Evolutionary conservation across 331 rosid species (phyloP).

Genomic region (Pyrus hybrid): DNA sequence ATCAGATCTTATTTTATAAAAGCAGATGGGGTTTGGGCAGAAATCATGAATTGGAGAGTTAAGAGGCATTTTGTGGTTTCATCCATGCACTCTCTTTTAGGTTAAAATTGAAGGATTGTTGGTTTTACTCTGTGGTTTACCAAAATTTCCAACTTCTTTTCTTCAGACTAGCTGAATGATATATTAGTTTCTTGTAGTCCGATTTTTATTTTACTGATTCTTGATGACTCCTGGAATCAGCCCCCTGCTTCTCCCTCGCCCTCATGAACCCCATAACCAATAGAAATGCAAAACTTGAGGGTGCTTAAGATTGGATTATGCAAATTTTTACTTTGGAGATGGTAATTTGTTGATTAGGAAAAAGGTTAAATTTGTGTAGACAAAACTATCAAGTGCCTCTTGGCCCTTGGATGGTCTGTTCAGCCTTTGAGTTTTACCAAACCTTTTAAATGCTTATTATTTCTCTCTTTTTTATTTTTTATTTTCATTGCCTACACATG

Average conservation of each 20-base stretch:
- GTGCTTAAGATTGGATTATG: neutral
- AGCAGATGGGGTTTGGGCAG: neutral
- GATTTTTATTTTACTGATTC: neutral
- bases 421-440: neutral
- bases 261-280: neutral
- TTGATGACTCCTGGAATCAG: neutral
- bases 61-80: neutral
- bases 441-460: neutral
- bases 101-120: neutral
- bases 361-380: neutral
- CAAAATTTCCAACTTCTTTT: neutral
- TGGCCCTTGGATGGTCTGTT: neutral
- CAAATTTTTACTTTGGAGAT: neutral
- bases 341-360: neutral
- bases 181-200: neutral
- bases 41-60: neutral
- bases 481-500: neutral
- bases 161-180: neutral
- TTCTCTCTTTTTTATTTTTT: neutral
- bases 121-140: neutral
- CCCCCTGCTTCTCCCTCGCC: neutral
- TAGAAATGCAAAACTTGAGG: neutral
- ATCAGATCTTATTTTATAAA: neutral
- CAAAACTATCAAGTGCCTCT: neutral
- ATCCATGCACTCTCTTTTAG: neutral